Percentiles rank a stretch among this genome's conserved stretches.
Evolutionary conservation across 2,329 filamentous ascomycete genomes (phyloP).

Genomic region (Chrysosporium queenslandicum): DNA sequence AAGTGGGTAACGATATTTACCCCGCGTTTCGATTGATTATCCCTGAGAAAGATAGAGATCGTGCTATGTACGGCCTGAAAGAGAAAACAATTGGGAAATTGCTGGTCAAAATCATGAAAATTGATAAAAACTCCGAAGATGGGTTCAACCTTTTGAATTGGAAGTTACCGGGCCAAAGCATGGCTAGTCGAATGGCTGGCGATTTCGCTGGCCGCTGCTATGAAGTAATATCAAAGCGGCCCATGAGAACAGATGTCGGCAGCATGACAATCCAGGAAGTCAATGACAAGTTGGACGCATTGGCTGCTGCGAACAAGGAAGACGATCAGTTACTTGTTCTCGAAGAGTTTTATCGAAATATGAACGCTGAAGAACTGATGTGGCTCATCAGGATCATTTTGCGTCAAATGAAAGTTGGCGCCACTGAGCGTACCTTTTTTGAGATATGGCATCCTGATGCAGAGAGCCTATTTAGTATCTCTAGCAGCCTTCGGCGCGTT

Average conservation of each 20-base stretch:
- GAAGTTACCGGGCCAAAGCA: conserved; percentile 70
- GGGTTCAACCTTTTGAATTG: conserved; percentile 77
- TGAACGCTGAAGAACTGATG: conserved; percentile 87
- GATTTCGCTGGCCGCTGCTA: conserved; percentile 88
- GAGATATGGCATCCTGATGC: conserved; percentile 72
- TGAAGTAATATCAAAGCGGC: conserved; percentile 74
- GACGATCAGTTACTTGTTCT: conserved; percentile 75
- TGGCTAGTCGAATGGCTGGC: conserved; percentile 59
- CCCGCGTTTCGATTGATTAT: conserved; percentile 85
- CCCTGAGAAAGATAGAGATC: conserved; percentile 83
- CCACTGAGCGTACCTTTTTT: conserved; percentile 81
- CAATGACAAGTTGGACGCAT: conserved; percentile 69
- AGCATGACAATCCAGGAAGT: conserved; percentile 81
- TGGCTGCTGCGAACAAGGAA: conserved; percentile 67
- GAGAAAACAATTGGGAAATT: conserved; percentile 84
- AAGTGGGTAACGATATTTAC: conserved; percentile 88
- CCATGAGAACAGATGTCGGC: conserved; percentile 62
- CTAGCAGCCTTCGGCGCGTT: conserved; percentile 76
- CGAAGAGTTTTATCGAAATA: conserved; percentile 71
- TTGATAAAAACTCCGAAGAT: conserved; percentile 82
- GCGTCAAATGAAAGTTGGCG: conserved; percentile 63
- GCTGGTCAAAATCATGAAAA: conserved; percentile 84
- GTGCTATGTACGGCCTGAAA: conserved; percentile 87
- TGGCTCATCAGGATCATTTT: conserved; percentile 93
- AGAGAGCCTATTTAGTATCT: conserved; percentile 74